These are phyloP conservation scores for Paraphysoderma sedebokerense DNA, from an alignment of 371 early-diverging fungal species.

Conservation along the genomic window DNA sequence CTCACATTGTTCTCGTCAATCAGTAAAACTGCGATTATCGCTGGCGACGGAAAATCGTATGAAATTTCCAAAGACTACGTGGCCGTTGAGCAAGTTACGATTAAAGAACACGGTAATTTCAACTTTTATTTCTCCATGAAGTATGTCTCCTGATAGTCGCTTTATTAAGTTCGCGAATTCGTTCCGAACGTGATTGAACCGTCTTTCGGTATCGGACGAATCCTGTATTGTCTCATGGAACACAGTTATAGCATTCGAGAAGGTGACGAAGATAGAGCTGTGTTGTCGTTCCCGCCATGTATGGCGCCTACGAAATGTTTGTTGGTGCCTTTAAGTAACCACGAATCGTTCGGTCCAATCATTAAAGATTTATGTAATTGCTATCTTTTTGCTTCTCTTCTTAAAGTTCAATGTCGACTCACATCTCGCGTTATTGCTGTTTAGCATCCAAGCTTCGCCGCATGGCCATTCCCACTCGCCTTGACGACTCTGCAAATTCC, in stretches of 20 bases:
- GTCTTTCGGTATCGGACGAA: slow-evolving; percentile 99
- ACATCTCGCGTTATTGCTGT: slow-evolving; percentile 5
- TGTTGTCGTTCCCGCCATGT: slow-evolving; percentile 75
- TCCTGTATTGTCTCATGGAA: slow-evolving; percentile 93
- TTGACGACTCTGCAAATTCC: slow-evolving; percentile 77
- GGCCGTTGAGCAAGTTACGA: slow-evolving; percentile 44
- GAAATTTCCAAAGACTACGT: slow-evolving; percentile 54
- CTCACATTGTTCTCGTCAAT: background rate
- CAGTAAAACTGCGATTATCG: slow-evolving; percentile 22
- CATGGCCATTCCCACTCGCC: slow-evolving; percentile 47
- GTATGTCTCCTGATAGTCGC: background rate
- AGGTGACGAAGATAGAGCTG: slow-evolving; percentile 74
- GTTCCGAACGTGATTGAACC: slow-evolving; percentile 99
- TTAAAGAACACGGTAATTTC: slow-evolving; percentile 56
- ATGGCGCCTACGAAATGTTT: slow-evolving; percentile 93
- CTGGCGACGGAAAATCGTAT: slow-evolving; percentile 50
- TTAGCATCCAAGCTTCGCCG: slow-evolving; percentile 35
- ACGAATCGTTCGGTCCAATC: slow-evolving; percentile 53
- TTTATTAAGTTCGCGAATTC: slow-evolving; percentile 70
- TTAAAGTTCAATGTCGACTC: slow-evolving; percentile 11
- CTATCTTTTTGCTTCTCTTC: slow-evolving; percentile 3
- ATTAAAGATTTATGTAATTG: slow-evolving; percentile 33
- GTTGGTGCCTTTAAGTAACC: slow-evolving; percentile 72
- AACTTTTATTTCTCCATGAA: background rate
- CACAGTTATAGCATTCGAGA: slow-evolving; percentile 89